These are phyloP conservation scores for Pancytospora philotis DNA, from an alignment of 371 early-diverging fungal species.

Conservation along the genomic window DNA sequence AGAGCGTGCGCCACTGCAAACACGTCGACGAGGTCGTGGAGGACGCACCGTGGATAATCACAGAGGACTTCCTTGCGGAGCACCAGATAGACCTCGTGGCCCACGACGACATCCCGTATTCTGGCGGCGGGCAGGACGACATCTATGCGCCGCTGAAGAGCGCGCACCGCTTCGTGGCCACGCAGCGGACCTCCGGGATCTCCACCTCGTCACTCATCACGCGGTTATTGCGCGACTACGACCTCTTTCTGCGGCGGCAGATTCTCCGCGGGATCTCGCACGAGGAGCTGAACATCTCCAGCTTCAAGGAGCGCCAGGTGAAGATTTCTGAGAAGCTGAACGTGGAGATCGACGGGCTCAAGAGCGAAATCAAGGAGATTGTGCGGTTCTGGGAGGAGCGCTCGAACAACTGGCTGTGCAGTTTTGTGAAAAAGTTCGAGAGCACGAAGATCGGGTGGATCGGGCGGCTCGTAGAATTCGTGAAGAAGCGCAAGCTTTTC, in stretches of 20 bases:
- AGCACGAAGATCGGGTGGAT: no score
- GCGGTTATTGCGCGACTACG: conserved; percentile 81
- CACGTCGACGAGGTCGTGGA: conserved; percentile 84
- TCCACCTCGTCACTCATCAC: conserved; percentile 85
- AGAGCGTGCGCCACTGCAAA: conserved; percentile 76
- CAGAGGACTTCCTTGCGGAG: conserved; percentile 71
- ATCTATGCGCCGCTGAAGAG: conserved; percentile 82
- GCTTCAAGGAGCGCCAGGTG: conserved; percentile 44
- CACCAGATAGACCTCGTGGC: conserved; percentile 88
- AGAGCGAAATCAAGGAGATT: conserved; percentile 33
- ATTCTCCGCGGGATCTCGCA: conserved; percentile 75
- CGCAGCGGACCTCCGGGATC: conserved; percentile 77
- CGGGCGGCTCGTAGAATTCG: no score
- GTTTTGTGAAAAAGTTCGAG: no score
- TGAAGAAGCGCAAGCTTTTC: no score
- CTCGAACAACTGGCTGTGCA: no score
- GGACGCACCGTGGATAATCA: conserved; percentile 76
- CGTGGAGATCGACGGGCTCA: conserved; percentile 9
- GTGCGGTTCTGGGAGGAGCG: neutral
- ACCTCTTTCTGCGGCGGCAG: conserved; percentile 76
- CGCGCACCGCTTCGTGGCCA: conserved; percentile 73
- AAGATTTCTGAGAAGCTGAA: neutral
- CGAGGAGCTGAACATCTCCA: conserved; percentile 71
- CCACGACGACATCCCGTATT: conserved; percentile 86
- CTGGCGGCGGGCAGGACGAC: conserved; percentile 64